These are phyloP conservation scores for Macrophomina tecta DNA, from an alignment of 2,329 filamentous ascomycete genomes.

Conservation along the genomic window DNA sequence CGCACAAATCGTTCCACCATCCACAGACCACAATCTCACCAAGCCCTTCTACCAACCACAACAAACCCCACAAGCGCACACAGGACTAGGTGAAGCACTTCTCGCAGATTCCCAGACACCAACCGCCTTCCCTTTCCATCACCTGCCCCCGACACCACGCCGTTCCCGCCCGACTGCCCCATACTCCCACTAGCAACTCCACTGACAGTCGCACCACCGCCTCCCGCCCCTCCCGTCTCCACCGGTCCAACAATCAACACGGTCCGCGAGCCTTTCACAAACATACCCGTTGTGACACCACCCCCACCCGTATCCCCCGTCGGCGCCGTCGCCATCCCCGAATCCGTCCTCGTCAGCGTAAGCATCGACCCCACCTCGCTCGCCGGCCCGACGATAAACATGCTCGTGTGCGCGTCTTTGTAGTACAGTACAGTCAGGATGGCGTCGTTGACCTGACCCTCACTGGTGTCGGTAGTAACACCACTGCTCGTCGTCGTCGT, in stretches of 20 bases:
- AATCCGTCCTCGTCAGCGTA: not conserved
- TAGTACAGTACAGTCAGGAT: conserved; percentile 9
- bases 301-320: not conserved
- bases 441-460: too few species aligned
- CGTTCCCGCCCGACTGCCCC: not conserved
- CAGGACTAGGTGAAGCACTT: not conserved
- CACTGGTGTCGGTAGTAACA: not conserved
- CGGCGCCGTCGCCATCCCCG: not conserved
- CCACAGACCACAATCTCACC: not conserved
- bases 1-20: too few species aligned
- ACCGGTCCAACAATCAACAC: conserved; percentile 18
- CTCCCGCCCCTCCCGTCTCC: not conserved
- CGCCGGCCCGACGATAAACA: conserved; percentile 13
- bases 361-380: not conserved
- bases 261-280: conserved; percentile 1
- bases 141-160: too few species aligned
- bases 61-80: not conserved
- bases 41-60: not conserved
- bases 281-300: not conserved
- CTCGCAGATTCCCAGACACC: too few species aligned
- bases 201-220: not conserved
- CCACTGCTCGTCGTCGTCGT: not conserved
- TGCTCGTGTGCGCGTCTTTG: not conserved
- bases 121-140: too few species aligned
- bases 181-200: not conserved